Evolutionary conservation across 345 rosid species (phyloP), one percentile per base, ranked within the genome.

Genomic region (Pistacia integerrima): DNA sequence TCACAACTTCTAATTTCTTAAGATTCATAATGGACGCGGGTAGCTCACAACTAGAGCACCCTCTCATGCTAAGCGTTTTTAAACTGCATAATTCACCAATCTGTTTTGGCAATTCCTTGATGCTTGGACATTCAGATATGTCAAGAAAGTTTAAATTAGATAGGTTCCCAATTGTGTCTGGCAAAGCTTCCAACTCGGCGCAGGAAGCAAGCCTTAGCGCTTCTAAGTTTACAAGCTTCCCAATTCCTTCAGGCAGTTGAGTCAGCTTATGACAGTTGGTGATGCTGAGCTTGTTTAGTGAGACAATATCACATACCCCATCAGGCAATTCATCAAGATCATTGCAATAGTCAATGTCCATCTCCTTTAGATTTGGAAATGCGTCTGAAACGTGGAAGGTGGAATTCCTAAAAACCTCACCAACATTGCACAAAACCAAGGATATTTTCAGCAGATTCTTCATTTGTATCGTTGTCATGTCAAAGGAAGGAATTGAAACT

Each of bases 201-300:
- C 92, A 91, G n/a, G 89, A 81, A 62, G 74, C 22, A 52, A 91
- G 72, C 75, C 92, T 82, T 52, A 85, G 64, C 63, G 54, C 46
- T 76, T 89, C 73, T 0, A 91, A 64, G n/a, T 81, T 82, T 3
- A 30, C 55, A 70, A 88, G 66, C 44, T 83, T 83, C 4, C 85
- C 84, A 0, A 89, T 81, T 62, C 56, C 72, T 41, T 73, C 74
- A 1, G 92, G 90, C 77, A 91, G 74, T 52, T 25, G 1, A 6
- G 63, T 13, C 22, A 91, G 72, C 49, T 87, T 83, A 36, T 81
- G 85, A 71, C 96, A 91, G 41, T 87, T 80, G 64, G 87, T 87
- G 85, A 90, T 77, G 82, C 77, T 83, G 8, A 85, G 85, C 12
- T 80, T 88, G 70, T 70, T 67, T 80, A 90, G 74, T 11, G 78